Percentiles rank a stretch among this genome's conserved stretches.
Conservation (phyloP, 2,329 filamentous ascomycete species). For the Aspergillus sp. region DNA sequence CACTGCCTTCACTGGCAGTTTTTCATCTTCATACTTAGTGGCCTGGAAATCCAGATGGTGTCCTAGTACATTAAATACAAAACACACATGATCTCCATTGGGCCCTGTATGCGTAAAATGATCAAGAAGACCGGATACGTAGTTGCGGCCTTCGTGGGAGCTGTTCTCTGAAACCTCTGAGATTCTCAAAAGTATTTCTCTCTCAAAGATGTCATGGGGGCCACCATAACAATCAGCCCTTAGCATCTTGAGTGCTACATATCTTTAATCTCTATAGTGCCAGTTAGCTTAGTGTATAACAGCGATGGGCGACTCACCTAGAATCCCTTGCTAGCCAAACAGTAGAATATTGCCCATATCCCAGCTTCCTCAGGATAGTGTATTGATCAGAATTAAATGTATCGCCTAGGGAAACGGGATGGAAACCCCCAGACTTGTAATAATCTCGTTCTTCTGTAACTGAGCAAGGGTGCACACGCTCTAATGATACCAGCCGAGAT, state of each 20-base stretch:
- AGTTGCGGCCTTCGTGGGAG: conserved; percentile 15
- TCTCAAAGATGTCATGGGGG: conserved; percentile 17
- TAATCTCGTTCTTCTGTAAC: conserved; percentile 76
- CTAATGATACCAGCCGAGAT: neutral
- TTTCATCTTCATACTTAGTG: conserved; percentile 16
- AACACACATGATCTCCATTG: conserved; percentile 24
- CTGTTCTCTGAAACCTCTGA: conserved; percentile 9
- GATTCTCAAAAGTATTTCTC: conserved; percentile 16
- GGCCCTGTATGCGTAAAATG: conserved; percentile 22
- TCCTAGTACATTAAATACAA: conserved; percentile 22
- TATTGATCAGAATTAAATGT: conserved; percentile 91
- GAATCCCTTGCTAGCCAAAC: conserved; percentile 78
- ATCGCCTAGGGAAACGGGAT: conserved; percentile 83
- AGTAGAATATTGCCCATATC: conserved; percentile 92
- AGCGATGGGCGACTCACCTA: conserved; percentile 25
- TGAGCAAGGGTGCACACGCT: conserved; percentile 1
- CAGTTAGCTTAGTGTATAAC: conserved; percentile 5
- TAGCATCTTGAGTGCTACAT: conserved; percentile 18
- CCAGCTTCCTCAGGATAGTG: conserved; percentile 84
- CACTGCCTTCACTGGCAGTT: conserved; percentile 15
- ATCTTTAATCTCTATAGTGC: conserved; percentile 12
- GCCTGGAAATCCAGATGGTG: conserved; percentile 20
- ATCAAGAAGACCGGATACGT: conserved; percentile 16
- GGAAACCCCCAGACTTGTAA: conserved; percentile 93
- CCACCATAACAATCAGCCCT: conserved; percentile 22